Conservation (phyloP, 768 basidiomycete genomes). For the Kwoniella pini region DNA sequence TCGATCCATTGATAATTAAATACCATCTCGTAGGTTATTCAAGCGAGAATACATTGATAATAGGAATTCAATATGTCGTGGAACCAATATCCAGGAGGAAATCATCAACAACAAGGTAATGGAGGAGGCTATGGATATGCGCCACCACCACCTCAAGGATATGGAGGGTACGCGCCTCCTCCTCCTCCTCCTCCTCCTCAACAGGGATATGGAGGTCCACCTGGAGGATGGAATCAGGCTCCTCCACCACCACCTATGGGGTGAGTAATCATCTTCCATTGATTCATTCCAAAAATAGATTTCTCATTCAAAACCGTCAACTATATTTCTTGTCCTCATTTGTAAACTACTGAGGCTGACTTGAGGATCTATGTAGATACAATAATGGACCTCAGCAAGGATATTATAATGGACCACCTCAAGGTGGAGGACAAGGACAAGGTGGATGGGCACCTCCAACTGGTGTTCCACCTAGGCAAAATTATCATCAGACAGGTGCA, state of each 20-base stretch:
- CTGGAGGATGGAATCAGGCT: conserved; percentile 5
- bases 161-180: conserved; percentile 23
- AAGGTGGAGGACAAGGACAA: conserved; percentile 7
- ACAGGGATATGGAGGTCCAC: conserved; percentile 15
- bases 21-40: neutral
- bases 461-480: conserved; percentile 20
- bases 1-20: neutral
- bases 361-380: neutral
- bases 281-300: no score
- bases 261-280: conserved; percentile 12
- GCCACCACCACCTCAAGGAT: conserved; percentile 28
- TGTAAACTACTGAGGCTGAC: neutral
- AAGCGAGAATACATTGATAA: no score
- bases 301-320: neutral
- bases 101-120: conserved; percentile 32
- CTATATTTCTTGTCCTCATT: neutral
- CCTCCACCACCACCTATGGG: conserved; percentile 27
- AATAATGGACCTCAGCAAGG: conserved; percentile 8
- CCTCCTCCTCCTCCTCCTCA: conserved; percentile 39
- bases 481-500: conserved; percentile 32
- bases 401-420: conserved; percentile 21
- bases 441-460: conserved; percentile 22
- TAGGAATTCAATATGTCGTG: conserved; percentile 43
- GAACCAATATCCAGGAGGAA: conserved; percentile 47
- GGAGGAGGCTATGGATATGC: conserved; percentile 18